Base-by-base conservation (phyloP, 1,284 basidiomycete genomes). In the Sporisorium scitamineum region DNA sequence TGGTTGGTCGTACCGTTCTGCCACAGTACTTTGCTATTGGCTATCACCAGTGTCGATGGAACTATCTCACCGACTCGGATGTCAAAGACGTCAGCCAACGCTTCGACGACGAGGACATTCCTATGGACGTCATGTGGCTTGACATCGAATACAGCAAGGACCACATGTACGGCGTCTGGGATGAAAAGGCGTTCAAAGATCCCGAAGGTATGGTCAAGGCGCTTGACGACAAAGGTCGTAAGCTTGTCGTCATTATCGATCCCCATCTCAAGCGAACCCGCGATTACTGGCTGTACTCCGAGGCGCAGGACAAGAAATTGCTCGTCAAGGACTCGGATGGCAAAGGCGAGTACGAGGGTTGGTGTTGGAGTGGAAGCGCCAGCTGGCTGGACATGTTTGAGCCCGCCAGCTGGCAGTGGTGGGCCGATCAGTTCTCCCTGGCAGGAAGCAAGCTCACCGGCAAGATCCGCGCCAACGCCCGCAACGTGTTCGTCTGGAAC, bases 361-460 rank as follows among this genome's bases (percentile, higher is more conserved):
- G 94, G 94, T 99, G 97, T 87, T 99, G 96, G 96, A 91, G 93
- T 42, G 97, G 97, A 31, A 93, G 91, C 82, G 93, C 92, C 58
- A 92, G 94, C 13, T 99, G 95, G 95, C 91, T 95, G 57, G 97
- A 99, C 86, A 96, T 94, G 87, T 97, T 99, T 90, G 92, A 98
- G 84, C 95, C 95, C 13, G 88, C 87, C 45, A 90, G 90, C 61
- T 96, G 94, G 94, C 89, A 91, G 34, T 96, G 95, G 92, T 99
- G 95, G 95, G 71, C 70, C 10, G 76, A 77, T 10, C 80, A 80
- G 47, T 81, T 76, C 68, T 52, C 60, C 2, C 71, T 85, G 29
- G 60, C 60, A 14, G 66, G 68, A 39, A 68, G 47, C 54, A 61
- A 62, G 58, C 58, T 72, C 13, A 44, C 54, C 13, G 70, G 70